These are phyloP conservation scores for Hansenula sp. DNA, from an alignment of 1,139 yeast genomes.

Conservation along the genomic window DNA sequence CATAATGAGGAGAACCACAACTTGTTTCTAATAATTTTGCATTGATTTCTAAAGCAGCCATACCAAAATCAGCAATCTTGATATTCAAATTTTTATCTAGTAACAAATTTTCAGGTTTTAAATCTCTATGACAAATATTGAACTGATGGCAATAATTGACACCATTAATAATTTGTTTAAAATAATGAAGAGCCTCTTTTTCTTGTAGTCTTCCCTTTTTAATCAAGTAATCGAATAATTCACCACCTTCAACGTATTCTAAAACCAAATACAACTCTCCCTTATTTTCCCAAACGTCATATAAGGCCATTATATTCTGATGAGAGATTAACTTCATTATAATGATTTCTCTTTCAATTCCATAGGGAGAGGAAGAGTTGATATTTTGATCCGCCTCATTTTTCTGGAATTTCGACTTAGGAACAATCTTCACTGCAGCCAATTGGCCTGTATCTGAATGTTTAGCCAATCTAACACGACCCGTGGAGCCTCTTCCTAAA, in stretches of 20 bases:
- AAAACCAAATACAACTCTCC: conserved; percentile 86
- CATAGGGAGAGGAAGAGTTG: conserved; percentile 64
- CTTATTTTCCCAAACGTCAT: conserved; percentile 98
- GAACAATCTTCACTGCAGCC: conserved; percentile 96
- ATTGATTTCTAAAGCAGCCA: conserved; percentile 96
- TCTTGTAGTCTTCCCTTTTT: conserved; percentile 88
- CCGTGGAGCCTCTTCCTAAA: conserved; percentile 92
- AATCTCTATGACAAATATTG: conserved; percentile 92
- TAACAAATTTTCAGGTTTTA: conserved; percentile 90
- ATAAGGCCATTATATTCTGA: conserved; percentile 91
- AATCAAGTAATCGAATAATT: conserved; percentile 85
- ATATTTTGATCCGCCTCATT: conserved; percentile 14
- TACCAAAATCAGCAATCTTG: conserved; percentile 97
- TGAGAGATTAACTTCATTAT: conserved; percentile 88
- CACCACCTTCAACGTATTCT: conserved; percentile 98
- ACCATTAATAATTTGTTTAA: conserved; percentile 89
- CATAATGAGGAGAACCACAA: conserved; percentile 98
- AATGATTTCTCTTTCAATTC: conserved; percentile 94
- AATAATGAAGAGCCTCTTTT: conserved; percentile 83
- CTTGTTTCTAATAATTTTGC: conserved; percentile 87
- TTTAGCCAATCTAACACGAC: conserved; percentile 88
- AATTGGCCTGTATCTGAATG: conserved; percentile 80
- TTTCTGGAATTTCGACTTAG: conserved; percentile 65
- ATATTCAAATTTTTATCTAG: conserved; percentile 84
- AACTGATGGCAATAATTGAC: conserved; percentile 91